These are phyloP conservation scores for Kwoniella shivajii DNA, from an alignment of 1,284 basidiomycete species.

Conservation along the genomic window DNA sequence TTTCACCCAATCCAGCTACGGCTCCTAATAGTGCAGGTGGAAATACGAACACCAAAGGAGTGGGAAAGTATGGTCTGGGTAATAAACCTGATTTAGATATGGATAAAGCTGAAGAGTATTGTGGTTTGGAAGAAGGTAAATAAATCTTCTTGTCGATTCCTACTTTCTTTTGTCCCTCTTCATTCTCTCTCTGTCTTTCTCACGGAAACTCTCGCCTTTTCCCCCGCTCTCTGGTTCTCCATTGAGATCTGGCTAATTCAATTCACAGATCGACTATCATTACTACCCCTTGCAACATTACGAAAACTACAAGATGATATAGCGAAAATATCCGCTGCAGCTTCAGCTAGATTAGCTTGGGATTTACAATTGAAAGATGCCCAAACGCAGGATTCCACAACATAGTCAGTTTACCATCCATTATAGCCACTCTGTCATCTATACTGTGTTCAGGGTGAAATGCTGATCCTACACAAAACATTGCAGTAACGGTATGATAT, in stretches of 20 bases:
- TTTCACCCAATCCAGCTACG: constrained; percentile 10
- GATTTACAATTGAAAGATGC: constrained; percentile 79
- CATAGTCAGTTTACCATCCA: constrained; percentile 42
- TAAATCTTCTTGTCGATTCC: background rate
- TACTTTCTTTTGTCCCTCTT: background rate
- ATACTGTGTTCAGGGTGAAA: background rate
- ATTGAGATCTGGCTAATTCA: constrained; percentile 17
- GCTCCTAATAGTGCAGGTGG: constrained; percentile 2
- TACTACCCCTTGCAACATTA: constrained; percentile 68
- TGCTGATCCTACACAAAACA: background rate
- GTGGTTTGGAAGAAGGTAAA: constrained; percentile 70
- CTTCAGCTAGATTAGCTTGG: constrained; percentile 73
- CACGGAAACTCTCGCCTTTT: too few species aligned
- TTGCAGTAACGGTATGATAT: constrained; percentile 54
- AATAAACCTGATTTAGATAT: constrained; percentile 72
- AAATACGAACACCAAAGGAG: constrained; percentile 15
- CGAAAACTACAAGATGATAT: constrained; percentile 69
- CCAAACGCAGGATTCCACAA: constrained; percentile 69
- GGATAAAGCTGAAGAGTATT: constrained; percentile 64
- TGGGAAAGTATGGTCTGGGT: constrained; percentile 65
- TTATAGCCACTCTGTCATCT: background rate
- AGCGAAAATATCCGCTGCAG: constrained; percentile 67
- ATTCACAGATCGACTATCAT: constrained; percentile 65
- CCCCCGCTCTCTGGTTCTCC: too few species aligned
- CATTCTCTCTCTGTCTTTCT: too few species aligned